A percentile compares a stretch with the other conserved stretches of the same genome.
These are phyloP conservation scores for Diaporthe australafricana DNA, from an alignment of 2,329 filamentous ascomycete genomes.

Conservation along the genomic window DNA sequence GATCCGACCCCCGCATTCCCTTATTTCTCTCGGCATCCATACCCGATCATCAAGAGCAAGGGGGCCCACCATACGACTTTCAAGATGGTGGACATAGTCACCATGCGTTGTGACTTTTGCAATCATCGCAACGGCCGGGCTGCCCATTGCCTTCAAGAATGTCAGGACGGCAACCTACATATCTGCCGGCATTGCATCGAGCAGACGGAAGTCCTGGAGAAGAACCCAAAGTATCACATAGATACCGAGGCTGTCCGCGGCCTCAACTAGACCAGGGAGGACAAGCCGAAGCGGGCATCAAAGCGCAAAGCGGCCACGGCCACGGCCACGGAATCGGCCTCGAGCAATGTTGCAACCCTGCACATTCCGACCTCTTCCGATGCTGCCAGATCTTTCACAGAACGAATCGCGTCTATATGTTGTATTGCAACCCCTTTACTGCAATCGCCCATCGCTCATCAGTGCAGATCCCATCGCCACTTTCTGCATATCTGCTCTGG, in stretches of 20 bases:
- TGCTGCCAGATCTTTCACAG: too few relatives aligned
- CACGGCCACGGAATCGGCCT: too few relatives aligned
- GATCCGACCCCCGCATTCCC: too few relatives aligned
- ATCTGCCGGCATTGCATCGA: conserved; percentile 5
- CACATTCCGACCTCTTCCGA: too few relatives aligned
- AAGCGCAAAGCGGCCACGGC: neutral
- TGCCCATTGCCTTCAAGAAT: neutral
- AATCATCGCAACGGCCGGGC: neutral
- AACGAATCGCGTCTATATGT: too few relatives aligned
- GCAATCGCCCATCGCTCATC: too few relatives aligned
- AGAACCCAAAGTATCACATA: neutral
- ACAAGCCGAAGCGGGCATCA: neutral
- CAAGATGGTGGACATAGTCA: neutral
- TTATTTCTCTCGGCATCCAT: too few relatives aligned
- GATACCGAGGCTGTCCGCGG: neutral
- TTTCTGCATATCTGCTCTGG: too few relatives aligned
- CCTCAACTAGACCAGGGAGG: neutral
- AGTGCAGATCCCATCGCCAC: too few relatives aligned
- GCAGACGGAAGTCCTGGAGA: neutral
- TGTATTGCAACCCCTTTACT: too few relatives aligned
- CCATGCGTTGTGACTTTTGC: conserved; percentile 24
- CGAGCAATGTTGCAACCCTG: too few relatives aligned
- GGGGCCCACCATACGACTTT: neutral
- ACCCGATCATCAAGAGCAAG: too few relatives aligned
- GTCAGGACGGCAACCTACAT: neutral